Evolutionary conservation across 495 filamentous ascomycete genomes (phyloP), one percentile per base, ranked within the genome.

Genomic region (Talaromyces ruber): DNA sequence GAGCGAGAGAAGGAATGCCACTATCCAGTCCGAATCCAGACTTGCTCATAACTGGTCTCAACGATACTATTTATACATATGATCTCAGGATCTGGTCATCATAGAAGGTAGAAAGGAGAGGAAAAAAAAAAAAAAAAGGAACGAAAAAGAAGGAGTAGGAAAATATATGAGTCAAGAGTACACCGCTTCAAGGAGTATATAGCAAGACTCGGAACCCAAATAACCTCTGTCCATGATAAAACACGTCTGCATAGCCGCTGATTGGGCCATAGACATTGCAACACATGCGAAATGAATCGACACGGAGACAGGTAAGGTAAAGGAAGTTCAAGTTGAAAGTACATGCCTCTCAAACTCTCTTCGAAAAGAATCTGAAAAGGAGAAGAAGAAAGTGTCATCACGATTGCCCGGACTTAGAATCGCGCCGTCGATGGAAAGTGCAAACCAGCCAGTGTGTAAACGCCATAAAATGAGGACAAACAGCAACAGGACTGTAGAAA

Each of bases 381-480:
- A 34, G 28, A 57, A 57, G 29, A 60, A 51, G 59, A 60, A 45
- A 29, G 39, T 12, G 34, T 50, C 59, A 60, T 51, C 59, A 60
- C 59, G n/a, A 60, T 51, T 60, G 43, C 28, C 28, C 28, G 25
- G 26, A 29, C 18, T 60, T 60, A 16, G n/a, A 45, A 60, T 30
- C 59, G 43, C 59, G 59, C 59, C 59, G 28, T 47, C 25, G 39
- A 39, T 60, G 21, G 39, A 60, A 34, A 47, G 54, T 30, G 29
- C 28, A 60, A 50, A 26, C 59, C 59, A 52, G 30, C 59, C 39
- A 60, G 45, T 59, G 58, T 60, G 29, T 57, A 57, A 59, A 60
- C 59, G 59, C 59, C 59, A 52, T 26, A 28, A 30, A 60, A 60
- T 60, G 59, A 51, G 28, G 43, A 60, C 37, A 45, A 47, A n/a